phyloP scores from a whole-genome alignment of 2,329 filamentous ascomycete genomes.

The Alternaria gansuensis region DNA sequence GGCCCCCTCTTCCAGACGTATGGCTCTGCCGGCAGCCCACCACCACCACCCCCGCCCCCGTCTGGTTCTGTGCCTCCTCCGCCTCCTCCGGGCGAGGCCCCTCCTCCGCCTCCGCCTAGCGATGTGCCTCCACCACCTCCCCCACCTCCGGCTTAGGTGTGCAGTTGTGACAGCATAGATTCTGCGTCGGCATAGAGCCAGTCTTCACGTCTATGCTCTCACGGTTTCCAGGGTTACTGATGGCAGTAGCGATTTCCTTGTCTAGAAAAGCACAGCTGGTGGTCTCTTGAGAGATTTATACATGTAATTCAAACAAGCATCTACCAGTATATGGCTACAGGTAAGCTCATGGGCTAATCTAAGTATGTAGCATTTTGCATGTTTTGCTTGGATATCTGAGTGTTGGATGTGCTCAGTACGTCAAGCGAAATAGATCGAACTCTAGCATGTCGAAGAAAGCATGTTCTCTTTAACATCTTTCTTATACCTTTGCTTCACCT shows the following conservation, averaged over 20 bases:
- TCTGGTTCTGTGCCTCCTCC: conserved; percentile 67
- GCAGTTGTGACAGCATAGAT: conserved; percentile 7
- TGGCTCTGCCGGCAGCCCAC: conserved; percentile 62
- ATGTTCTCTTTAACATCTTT: conserved; percentile 1
- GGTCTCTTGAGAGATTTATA: conserved; percentile 3
- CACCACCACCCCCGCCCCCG: conserved; percentile 70
- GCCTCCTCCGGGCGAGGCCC: conserved; percentile 65
- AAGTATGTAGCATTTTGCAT: conserved; percentile 11
- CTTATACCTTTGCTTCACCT: not conserved
- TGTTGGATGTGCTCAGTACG: not conserved
- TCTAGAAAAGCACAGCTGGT: not conserved
- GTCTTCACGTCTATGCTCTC: conserved; percentile 2
- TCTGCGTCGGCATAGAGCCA: not conserved
- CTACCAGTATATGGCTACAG: conserved; percentile 16
- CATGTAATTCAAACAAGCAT: conserved; percentile 11
- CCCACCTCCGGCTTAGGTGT: conserved; percentile 38
- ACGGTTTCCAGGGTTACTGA: conserved; percentile 6
- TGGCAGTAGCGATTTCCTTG: conserved; percentile 7
- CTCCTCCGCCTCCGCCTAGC: conserved; percentile 64
- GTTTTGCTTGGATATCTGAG: conserved; percentile 2
- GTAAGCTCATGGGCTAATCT: conserved; percentile 17
- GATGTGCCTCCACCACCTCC: conserved; percentile 65
- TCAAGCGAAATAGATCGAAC: not conserved
- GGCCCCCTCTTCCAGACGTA: conserved; percentile 75
- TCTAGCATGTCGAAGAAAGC: conserved; percentile 4